Conservation (phyloP, 2,329 filamentous ascomycete species). For the Pestalotiopsis sp. region DNA sequence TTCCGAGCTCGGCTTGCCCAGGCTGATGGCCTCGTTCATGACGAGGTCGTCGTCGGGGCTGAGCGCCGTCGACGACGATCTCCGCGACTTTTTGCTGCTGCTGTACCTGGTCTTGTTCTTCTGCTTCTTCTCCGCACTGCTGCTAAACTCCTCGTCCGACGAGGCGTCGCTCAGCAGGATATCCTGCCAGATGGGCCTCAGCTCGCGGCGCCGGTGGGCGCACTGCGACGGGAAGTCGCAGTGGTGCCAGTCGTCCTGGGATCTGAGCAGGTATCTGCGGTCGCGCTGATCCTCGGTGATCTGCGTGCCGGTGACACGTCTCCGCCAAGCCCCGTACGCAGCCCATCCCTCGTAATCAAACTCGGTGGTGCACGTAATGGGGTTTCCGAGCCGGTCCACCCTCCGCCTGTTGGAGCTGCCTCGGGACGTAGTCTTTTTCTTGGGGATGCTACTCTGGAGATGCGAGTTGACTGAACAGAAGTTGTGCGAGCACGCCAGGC, state of each 20-base stretch:
- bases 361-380: neutral
- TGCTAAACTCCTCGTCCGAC: neutral
- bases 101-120: neutral
- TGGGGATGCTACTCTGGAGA: neutral
- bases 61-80: neutral
- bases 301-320: neutral
- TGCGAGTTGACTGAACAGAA: neutral
- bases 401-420: neutral
- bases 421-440: neutral
- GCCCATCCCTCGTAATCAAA: slow-evolving; percentile 10
- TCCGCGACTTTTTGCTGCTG: neutral
- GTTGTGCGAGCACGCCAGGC: neutral
- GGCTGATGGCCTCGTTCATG: slow-evolving; percentile 4
- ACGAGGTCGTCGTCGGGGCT: slow-evolving; percentile 5
- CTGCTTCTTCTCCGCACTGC: neutral
- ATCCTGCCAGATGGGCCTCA: neutral
- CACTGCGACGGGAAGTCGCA: slow-evolving; percentile 8
- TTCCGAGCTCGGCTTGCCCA: neutral
- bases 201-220: neutral
- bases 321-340: neutral
- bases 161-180: neutral
- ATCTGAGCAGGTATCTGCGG: neutral
- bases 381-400: neutral
- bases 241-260: slow-evolving; percentile 2
- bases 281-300: slow-evolving; percentile 2